phyloP scores from a whole-genome alignment of 2,329 filamentous ascomycete genomes.

The Shiraia bambusicola region DNA sequence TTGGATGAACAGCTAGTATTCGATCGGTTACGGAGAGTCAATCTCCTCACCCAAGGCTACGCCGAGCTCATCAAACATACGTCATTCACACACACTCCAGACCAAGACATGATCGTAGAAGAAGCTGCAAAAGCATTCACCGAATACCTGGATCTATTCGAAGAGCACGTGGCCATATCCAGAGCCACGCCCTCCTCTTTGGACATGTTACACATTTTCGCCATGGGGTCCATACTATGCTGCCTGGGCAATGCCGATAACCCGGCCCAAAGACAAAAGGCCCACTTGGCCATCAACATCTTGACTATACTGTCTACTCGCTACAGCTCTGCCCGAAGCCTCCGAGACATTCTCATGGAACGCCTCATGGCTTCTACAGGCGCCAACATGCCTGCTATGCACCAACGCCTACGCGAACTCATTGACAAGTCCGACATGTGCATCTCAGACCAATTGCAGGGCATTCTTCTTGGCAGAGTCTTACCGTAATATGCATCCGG shows the following conservation, averaged over 20 bases:
- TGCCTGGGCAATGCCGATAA: background rate
- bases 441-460: background rate
- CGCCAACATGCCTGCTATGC: background rate
- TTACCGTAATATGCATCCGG: too few species aligned
- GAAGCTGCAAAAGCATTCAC: conserved; percentile 1
- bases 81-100: background rate
- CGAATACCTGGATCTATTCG: conserved; percentile 2
- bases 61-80: conserved; percentile 5
- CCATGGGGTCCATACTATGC: conserved; percentile 1
- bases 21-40: background rate
- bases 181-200: conserved; percentile 1
- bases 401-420: conserved; percentile 1
- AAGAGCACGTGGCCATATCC: conserved; percentile 1
- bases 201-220: conserved; percentile 6
- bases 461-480: background rate
- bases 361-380: background rate
- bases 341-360: conserved; percentile 3
- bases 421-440: conserved; percentile 1
- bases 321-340: conserved; percentile 1
- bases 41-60: conserved; percentile 1
- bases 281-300: background rate
- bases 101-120: background rate
- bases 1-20: background rate
- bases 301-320: conserved; percentile 2
- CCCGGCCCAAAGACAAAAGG: background rate